Base-by-base conservation (phyloP, 768 basidiomycete genomes). In the Trametes elegans region DNA sequence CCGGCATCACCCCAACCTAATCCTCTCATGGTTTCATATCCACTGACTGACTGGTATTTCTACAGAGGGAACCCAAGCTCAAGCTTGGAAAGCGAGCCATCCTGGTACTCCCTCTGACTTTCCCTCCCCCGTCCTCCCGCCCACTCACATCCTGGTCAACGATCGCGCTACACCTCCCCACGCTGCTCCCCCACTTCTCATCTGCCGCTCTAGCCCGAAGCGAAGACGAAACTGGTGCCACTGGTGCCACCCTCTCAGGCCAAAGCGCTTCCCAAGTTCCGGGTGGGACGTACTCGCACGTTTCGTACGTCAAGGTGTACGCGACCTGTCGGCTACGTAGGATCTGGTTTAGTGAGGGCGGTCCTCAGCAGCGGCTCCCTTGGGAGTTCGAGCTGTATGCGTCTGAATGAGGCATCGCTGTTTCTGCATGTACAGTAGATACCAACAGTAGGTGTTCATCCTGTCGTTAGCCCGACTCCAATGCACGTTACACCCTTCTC, bases 311-410 rank as follows among this genome's bases (percentile, higher is more conserved):
- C 61, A 87, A 84, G 66, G 78, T 92, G 40, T 86, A 90, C 66
- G 88, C 88, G 19, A 88, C 80, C 32, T 92, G 90, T 70, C 79
- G 89, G 32, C 70, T 92, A 61, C 74, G 86, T 58, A 75, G 90
- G 64, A 81, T 92, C 26, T 92, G 90, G 89, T 81, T 90, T 68
- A 81, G 78, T 59, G 79, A 87, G 59, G 71, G 68, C 41, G 77
- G 77, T 8, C 77, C 79, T 51, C 67, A 71, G 49, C 78, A 82
- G 55, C 76, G 73, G 57, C 67, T 76, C 7, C 87, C 88, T 28
- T 89, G 86, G 87, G 89, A 91, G 71, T 89, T 90, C 66, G 79
- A 84, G 64, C 72, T 90, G 40, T 90, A 87, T 65, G 62, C 51
- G 1, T 54, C 59, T 19, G 50, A 52, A 19, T 53, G 34, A 35